phyloP scores from a whole-genome alignment of 2,329 filamentous ascomycete species.

The Colletotrichum sp. region DNA sequence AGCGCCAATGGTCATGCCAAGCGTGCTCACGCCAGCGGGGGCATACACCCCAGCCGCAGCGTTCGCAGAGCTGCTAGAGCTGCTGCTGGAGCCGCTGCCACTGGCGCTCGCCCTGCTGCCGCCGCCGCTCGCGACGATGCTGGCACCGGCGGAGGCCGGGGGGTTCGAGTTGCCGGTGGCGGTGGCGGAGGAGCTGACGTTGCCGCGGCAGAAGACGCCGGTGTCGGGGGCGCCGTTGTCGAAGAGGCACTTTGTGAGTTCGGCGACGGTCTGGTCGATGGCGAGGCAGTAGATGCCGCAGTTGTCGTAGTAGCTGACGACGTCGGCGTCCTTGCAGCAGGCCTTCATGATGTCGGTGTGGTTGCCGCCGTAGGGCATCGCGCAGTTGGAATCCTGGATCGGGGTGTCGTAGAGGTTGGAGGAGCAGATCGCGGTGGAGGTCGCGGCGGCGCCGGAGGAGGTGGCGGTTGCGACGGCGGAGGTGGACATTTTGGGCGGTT shows the following conservation, averaged over 20 bases:
- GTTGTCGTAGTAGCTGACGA: conserved; percentile 49
- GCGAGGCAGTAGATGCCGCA: conserved; percentile 56
- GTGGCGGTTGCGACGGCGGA: not conserved
- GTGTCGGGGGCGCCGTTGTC: conserved; percentile 38
- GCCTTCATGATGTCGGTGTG: conserved; percentile 45
- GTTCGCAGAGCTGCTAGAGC: not conserved
- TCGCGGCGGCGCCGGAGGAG: not conserved
- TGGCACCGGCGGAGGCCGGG: conserved; percentile 34
- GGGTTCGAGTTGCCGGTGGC: conserved; percentile 32
- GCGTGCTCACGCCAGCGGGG: conserved; percentile 28
- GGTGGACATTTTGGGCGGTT: not conserved
- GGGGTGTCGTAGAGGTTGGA: conserved; percentile 46
- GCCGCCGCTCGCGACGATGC: conserved; percentile 30
- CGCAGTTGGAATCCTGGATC: conserved; percentile 48
- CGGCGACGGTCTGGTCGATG: conserved; percentile 31
- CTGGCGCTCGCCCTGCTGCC: conserved; percentile 1
- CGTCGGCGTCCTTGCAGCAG: conserved; percentile 50
- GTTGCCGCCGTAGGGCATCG: conserved; percentile 41
- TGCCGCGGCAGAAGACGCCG: conserved; percentile 50
- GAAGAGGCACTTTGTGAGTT: conserved; percentile 40
- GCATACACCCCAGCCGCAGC: not conserved
- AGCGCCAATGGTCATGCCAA: conserved; percentile 38
- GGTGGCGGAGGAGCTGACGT: conserved; percentile 41
- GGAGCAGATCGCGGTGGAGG: not conserved
- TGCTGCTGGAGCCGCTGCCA: conserved; percentile 9